Percentiles rank a stretch among this genome's conserved stretches.
Evolutionary conservation across 176 grass and related monocot genomes (phyloP).

Genomic region (Saccharum spontaneum): DNA sequence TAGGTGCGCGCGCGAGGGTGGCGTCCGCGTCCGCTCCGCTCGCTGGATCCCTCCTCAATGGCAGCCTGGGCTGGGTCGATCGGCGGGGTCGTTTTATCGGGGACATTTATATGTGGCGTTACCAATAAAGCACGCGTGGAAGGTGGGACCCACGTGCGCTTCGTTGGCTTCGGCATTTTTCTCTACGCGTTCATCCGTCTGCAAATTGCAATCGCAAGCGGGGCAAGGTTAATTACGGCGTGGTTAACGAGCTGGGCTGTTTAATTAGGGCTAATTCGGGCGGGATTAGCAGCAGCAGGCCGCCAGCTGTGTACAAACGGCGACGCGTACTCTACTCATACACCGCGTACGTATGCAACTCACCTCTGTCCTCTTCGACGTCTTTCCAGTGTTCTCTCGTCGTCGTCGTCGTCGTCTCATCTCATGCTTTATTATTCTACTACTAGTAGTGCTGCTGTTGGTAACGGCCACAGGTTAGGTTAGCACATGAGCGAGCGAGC

Average conservation of each 20-base stretch:
- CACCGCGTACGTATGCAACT: not conserved
- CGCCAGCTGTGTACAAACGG: not conserved
- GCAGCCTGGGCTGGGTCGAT: not conserved
- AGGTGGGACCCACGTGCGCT: constrained; percentile 20
- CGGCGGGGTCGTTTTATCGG: constrained; percentile 28
- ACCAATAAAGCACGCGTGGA: constrained; percentile 41
- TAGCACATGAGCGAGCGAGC: not conserved
- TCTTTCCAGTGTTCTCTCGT: not conserved
- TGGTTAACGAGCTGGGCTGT: not conserved
- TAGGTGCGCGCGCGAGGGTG: not conserved
- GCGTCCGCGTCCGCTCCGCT: not conserved
- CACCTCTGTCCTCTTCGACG: not conserved
- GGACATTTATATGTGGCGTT: constrained; percentile 52
- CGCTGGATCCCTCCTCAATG: not conserved
- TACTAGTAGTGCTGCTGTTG: not conserved
- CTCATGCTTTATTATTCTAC: not conserved
- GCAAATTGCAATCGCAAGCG: not conserved
- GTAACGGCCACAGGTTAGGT: constrained; percentile 7
- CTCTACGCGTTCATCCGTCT: constrained; percentile 19
- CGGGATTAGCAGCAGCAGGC: constrained; percentile 20
- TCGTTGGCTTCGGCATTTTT: not conserved
- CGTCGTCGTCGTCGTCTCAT: no score
- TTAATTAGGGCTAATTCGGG: constrained; percentile 12
- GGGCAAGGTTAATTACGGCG: constrained; percentile 13
- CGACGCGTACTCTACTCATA: not conserved